Conservation (phyloP, 208 protist genomes). For the Acanthamoeba triangularis region DNA sequence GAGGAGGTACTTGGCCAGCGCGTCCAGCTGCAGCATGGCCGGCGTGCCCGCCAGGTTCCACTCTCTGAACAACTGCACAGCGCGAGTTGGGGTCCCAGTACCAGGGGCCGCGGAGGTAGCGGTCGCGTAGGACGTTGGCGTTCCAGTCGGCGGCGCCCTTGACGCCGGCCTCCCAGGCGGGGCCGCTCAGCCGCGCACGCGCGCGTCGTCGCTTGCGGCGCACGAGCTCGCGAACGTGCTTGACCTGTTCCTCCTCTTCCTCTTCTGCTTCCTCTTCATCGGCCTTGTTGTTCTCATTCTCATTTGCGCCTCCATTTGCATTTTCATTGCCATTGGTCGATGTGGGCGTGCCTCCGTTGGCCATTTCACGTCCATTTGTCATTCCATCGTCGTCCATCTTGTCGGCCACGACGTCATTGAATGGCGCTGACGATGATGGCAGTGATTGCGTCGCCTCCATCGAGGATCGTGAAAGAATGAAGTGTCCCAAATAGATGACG, state of each 20-base stretch:
- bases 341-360: neutral
- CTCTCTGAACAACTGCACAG: neutral
- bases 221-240: constrained; percentile 47
- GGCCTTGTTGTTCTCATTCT: neutral
- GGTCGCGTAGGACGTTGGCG: constrained; percentile 19
- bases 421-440: too few species aligned
- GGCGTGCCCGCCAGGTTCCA: constrained; percentile 36
- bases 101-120: constrained; percentile 38
- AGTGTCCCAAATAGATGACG: too few species aligned
- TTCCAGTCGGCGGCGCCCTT: constrained; percentile 54
- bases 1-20: constrained; percentile 22
- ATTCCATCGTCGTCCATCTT: too few species aligned
- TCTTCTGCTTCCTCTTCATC: neutral
- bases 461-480: too few species aligned
- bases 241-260: neutral
- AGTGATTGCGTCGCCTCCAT: too few species aligned
- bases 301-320: neutral
- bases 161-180: constrained; percentile 58
- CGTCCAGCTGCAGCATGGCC: neutral
- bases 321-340: neutral
- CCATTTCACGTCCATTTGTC: neutral
- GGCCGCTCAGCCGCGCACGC: constrained; percentile 9
- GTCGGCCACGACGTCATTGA: too few species aligned
- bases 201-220: neutral
- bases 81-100: constrained; percentile 58